Conservation (phyloP, 805 yeast genomes). For the Saccharomycopsis oosterbeekiorum region DNA sequence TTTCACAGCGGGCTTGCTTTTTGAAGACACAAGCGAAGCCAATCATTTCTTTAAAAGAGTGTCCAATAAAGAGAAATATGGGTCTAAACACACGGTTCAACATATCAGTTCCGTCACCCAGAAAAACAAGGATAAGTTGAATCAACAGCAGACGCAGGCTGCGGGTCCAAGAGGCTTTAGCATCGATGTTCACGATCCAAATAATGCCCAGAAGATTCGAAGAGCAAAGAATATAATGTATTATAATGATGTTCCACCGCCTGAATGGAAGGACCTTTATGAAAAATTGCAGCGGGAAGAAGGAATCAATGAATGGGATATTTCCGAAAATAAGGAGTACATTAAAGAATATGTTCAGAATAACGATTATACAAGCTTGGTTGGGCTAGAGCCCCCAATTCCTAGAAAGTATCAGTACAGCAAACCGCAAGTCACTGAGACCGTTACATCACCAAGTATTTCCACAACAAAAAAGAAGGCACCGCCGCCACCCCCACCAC, state of each 20-base stretch:
- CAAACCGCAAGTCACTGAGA: neutral
- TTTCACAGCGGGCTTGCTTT: constrained; percentile 75
- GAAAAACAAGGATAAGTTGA: constrained; percentile 36
- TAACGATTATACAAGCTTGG: constrained; percentile 63
- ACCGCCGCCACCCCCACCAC: constrained; percentile 15
- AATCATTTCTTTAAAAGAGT: constrained; percentile 76
- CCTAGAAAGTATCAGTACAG: constrained; percentile 46
- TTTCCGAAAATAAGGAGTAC: constrained; percentile 75
- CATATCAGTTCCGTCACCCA: constrained; percentile 85
- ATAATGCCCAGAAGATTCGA: constrained; percentile 44
- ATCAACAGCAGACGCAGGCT: constrained; percentile 20
- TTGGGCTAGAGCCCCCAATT: constrained; percentile 76
- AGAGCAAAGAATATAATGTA: constrained; percentile 50
- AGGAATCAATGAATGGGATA: constrained; percentile 82
- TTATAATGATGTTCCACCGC: constrained; percentile 73
- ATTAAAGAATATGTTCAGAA: constrained; percentile 67
- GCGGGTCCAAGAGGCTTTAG: constrained; percentile 58
- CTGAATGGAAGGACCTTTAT: constrained; percentile 73
- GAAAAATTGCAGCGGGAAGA: constrained; percentile 54
- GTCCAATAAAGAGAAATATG: constrained; percentile 65
- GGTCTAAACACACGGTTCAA: constrained; percentile 72
- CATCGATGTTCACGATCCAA: constrained; percentile 28
- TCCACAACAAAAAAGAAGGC: constrained; percentile 7
- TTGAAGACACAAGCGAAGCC: constrained; percentile 86
- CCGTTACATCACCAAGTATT: neutral